Evolutionary conservation across 495 filamentous ascomycete genomes (phyloP).

Genomic region (Aspergillus wentii): DNA sequence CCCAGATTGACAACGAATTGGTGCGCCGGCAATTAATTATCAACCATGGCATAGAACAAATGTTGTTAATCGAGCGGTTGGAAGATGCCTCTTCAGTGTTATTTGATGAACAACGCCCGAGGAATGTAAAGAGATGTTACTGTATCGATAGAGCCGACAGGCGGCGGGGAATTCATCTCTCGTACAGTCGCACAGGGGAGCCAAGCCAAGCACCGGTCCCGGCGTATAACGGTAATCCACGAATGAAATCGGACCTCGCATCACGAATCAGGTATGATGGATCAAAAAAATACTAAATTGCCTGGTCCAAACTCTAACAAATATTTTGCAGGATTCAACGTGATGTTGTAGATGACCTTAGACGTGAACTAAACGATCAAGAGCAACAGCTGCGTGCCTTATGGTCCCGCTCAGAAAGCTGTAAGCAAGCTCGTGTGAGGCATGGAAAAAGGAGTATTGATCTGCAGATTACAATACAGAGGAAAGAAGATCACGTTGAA

Average conservation of each 20-base stretch:
- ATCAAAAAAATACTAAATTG: too few species aligned
- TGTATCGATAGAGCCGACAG: conserved; percentile 52
- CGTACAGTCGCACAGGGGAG: conserved; percentile 48
- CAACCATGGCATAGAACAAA: conserved; percentile 76
- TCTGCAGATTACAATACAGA: conserved; percentile 51
- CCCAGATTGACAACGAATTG: conserved; percentile 68
- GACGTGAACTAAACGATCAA: conserved; percentile 29
- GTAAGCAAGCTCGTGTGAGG: conserved; percentile 34
- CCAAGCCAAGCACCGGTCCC: conserved; percentile 51
- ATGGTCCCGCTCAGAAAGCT: conserved; percentile 22
- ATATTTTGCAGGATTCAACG: conserved; percentile 33
- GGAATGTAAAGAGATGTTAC: conserved; percentile 70
- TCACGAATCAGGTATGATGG: conserved; percentile 54
- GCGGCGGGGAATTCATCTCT: conserved; percentile 61
- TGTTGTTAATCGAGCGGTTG: conserved; percentile 66
- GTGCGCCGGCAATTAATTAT: conserved; percentile 82
- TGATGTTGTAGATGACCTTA: conserved; percentile 37
- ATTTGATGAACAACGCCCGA: conserved; percentile 54
- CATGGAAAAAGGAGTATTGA: conserved; percentile 42
- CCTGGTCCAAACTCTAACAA: too few species aligned
- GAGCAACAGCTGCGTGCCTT: conserved; percentile 29
- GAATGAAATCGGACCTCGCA: conserved; percentile 77
- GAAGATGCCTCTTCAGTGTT: conserved; percentile 64
- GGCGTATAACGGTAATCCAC: conserved; percentile 44
- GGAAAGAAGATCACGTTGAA: conserved; percentile 52